Base-by-base conservation (phyloP, 805 yeast species). In the Candida germanica region DNA sequence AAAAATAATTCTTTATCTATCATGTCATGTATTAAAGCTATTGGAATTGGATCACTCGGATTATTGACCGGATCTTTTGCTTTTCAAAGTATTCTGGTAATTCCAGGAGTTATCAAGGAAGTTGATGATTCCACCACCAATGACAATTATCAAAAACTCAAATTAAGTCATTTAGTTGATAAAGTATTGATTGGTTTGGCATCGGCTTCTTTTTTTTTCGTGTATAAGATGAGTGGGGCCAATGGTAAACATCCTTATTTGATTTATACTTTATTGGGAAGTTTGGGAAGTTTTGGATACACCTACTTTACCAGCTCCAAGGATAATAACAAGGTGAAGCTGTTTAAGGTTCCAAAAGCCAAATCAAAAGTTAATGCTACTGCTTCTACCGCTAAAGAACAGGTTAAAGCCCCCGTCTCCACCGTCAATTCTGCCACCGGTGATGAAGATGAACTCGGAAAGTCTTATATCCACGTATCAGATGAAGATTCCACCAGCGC, bases 21-120 rank as follows among this genome's bases (percentile, higher is more conserved):
- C 23, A 24, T 11, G 13, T 9, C 26, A 24, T n/a, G n/a, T n/a
- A n/a, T 80, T 40, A 83, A 83, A 53, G 56, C 80, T 31, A 58
- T 80, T 26, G 89, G 88, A 23, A 75, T 76, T 24, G 69, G 83
- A 3, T 75, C 88, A 8, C 58, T 83, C 31, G 93, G 91, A n/a
- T 53, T 83, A 41, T 68, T 79, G 48, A 64, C 84, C 4, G 74
- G 79, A 12, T 57, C 74, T 2, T 67, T 75, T 39, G 47, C 69
- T n/a, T 60, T 65, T 48, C 65, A 71, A 31, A 54, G 73, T 1
- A 42, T 54, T 46, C 33, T 58, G 49, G 31, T 54, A 41, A 52
- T 59, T 42, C 61, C 68, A 15, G 35, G 50, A 16, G 50, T 66
- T 43, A 54, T 58, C 35, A 36, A 35, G 20, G 49, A 49, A 35